Base-by-base conservation (phyloP, 345 rosid genomes). In the Eucalyptus sp. region DNA sequence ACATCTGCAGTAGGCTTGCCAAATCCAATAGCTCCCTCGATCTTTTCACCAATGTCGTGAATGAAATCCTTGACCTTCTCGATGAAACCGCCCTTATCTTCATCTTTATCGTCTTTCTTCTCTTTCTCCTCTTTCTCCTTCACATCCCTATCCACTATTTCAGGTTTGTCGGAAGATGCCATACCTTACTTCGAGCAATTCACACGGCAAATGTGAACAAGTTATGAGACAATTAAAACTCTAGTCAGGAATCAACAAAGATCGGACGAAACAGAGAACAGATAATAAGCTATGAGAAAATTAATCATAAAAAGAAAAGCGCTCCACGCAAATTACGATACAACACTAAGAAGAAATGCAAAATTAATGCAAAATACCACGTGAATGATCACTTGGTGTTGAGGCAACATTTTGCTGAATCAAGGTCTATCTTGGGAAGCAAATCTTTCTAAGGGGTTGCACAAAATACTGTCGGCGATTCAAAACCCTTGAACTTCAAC, bases 1-100 rank as follows among this genome's bases (percentile, higher is more conserved):
- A 97, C 97, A 91, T 98, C 99, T 51, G 99, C 99, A 51, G 99
- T 96, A 76, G 99, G 99, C 93, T 97, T 98, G 86, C 99, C 99
- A 37, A 97, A 96, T 27, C 99, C 99, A 68, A 98, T 94, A 41
- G 99, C 91, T 88, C 87, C 99, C 88, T 97, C 99, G 27, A 97
- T 93, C 94, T 98, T 98, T 93, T 96, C 99, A 86, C 99, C 99
- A 87, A 97, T 93, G 90, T 95, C 99, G 13, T 98, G 97, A 89
- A 98, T 95, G 90, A 97, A 98, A 90, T 81, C 99, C 96, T 98
- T 98, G 68, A 98, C 99, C 91, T 95, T 97, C 29, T 94, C 99
- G 1, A 98, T 89, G 89, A 98, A 98, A 88, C 99, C 99, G 33
- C 97, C 99, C 83, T 94, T 90, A 24, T 90, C 95, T 56, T 94